Conservation (phyloP, 371 early-diverging fungal species). For the Mucor lusitanicus region DNA sequence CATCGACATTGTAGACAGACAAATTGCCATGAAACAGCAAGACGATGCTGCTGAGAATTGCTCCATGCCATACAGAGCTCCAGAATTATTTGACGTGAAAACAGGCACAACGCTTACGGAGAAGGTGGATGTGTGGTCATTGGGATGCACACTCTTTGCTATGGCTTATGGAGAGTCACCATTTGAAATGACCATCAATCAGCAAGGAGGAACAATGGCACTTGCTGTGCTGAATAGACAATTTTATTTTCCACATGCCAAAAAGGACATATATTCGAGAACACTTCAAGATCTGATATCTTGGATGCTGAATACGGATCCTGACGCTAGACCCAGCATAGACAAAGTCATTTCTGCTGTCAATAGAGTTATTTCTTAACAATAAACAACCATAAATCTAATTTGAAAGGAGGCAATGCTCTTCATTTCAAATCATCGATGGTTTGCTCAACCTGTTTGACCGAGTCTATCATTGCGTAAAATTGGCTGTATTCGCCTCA, state of each 20-base stretch:
- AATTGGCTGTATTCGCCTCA: too few species aligned
- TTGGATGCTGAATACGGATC: slow-evolving; percentile 68
- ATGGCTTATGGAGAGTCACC: slow-evolving; percentile 78
- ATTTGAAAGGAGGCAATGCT: too few species aligned
- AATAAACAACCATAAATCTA: too few species aligned
- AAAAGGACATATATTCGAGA: slow-evolving; percentile 50
- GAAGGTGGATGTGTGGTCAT: slow-evolving; percentile 81
- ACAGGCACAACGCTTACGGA: slow-evolving; percentile 61
- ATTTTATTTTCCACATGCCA: slow-evolving; percentile 52
- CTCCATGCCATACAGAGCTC: slow-evolving; percentile 80
- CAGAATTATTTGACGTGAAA: slow-evolving; percentile 83
- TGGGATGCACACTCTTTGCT: slow-evolving; percentile 77
- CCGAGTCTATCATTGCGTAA: too few species aligned
- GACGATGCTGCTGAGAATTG: slow-evolving; percentile 77
- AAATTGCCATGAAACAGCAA: slow-evolving; percentile 69
- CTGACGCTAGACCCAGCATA: slow-evolving; percentile 68
- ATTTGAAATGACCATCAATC: slow-evolving; percentile 69
- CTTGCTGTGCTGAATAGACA: slow-evolving; percentile 74
- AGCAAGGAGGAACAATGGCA: slow-evolving; percentile 74
- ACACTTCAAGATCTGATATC: slow-evolving; percentile 64
- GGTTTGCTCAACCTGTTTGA: too few species aligned
- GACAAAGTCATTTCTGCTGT: slow-evolving; percentile 8
- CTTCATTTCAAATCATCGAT: too few species aligned
- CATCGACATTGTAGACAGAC: slow-evolving; percentile 57
- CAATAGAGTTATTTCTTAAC: not conserved